A percentile compares a stretch with the other conserved stretches of the same genome.
These are phyloP conservation scores for Boechera retrofracta DNA, from an alignment of 345 rosid genomes.

Conservation along the genomic window DNA sequence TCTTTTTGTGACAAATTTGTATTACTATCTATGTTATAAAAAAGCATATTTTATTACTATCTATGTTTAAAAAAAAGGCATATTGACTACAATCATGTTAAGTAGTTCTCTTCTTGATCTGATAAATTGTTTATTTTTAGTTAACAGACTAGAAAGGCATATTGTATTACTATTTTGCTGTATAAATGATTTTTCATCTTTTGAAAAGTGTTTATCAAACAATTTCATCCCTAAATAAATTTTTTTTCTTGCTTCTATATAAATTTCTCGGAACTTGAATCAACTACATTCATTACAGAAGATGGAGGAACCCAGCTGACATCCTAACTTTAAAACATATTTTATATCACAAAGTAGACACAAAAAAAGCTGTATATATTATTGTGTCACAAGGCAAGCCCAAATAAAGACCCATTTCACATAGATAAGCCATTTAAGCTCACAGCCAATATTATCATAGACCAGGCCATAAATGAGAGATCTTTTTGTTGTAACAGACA, in stretches of 20 bases:
- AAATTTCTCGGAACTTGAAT: conserved; percentile 35
- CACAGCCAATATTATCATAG: neutral
- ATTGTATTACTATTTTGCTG: neutral
- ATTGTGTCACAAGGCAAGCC: conserved; percentile 11
- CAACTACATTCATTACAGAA: conserved; percentile 26
- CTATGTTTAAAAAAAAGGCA: too few relatives aligned
- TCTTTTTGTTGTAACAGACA: neutral
- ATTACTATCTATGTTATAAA: too few relatives aligned
- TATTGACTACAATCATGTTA: neutral
- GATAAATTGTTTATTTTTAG: too few relatives aligned
- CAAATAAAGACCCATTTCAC: neutral
- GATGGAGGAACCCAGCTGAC: conserved; percentile 30
- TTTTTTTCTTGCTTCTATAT: neutral
- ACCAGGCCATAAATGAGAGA: too few relatives aligned
- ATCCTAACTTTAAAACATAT: conserved; percentile 4
- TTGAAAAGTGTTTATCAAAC: neutral
- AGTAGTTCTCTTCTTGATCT: neutral
- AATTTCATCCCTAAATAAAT: neutral
- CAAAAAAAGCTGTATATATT: neutral
- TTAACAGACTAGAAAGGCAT: conserved; percentile 12
- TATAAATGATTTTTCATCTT: conserved; percentile 1
- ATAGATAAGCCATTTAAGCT: conserved; percentile 3
- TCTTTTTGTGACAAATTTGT: too few relatives aligned
- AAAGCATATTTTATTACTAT: too few relatives aligned
- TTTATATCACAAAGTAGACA: neutral